Evolutionary conservation across 805 yeast species (phyloP).

Genomic region (Yamadazyma laniorum): DNA sequence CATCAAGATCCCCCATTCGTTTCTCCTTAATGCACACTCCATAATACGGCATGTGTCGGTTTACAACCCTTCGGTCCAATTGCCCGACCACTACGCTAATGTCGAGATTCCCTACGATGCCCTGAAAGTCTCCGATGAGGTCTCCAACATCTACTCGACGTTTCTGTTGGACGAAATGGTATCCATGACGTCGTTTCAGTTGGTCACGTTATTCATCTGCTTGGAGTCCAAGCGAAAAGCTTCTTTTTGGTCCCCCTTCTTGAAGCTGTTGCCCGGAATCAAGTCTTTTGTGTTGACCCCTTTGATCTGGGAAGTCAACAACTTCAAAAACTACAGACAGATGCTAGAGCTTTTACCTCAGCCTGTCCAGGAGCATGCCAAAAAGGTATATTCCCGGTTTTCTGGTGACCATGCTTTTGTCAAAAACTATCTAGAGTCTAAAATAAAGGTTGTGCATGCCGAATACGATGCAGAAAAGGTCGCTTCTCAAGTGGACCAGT

Average conservation of each 20-base stretch:
- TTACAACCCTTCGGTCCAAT: constrained; percentile 35
- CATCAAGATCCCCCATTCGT: constrained; percentile 56
- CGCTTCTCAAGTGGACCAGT: background rate
- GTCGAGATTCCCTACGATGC: constrained; percentile 23
- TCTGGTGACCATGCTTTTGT: constrained; percentile 45
- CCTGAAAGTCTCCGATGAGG: constrained; percentile 17
- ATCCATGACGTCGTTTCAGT: constrained; percentile 57
- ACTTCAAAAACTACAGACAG: constrained; percentile 22
- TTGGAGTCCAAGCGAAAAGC: constrained; percentile 41
- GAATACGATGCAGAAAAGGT: background rate
- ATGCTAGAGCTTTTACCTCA: constrained; percentile 44
- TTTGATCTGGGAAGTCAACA: constrained; percentile 52
- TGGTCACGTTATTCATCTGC: constrained; percentile 49
- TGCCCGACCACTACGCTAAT: constrained; percentile 19
- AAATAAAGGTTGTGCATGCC: background rate
- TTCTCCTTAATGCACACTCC: constrained; percentile 57
- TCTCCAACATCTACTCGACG: constrained; percentile 29
- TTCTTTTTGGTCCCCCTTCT: constrained; percentile 64
- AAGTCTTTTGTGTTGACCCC: constrained; percentile 59
- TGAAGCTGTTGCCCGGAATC: constrained; percentile 58
- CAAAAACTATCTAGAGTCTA: constrained; percentile 4
- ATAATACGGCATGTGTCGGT: constrained; percentile 41
- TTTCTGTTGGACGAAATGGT: constrained; percentile 32
- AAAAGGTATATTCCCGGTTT: constrained; percentile 43
- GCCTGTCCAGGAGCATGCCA: constrained; percentile 38